Conservation (phyloP, 2,329 filamentous ascomycete genomes). For the Xylariales sp. region DNA sequence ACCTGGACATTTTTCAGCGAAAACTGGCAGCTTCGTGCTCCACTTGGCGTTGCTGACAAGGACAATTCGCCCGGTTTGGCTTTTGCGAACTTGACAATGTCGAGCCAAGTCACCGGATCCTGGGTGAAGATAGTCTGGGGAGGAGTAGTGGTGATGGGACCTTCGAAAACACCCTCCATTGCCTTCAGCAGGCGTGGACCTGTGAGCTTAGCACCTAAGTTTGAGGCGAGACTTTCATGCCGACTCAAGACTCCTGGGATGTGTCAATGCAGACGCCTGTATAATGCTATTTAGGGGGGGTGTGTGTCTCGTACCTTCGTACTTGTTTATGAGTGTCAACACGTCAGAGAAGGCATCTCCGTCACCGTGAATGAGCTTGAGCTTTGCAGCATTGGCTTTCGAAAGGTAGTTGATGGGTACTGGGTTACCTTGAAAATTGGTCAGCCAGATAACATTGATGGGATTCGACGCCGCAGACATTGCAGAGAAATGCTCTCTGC, state of each 20-base stretch:
- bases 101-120: constrained; percentile 67
- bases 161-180: constrained; percentile 82
- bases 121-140: constrained; percentile 55
- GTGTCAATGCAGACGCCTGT: background rate
- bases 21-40: constrained; percentile 72
- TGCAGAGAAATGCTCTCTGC: too few relatives aligned
- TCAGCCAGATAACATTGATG: constrained; percentile 11
- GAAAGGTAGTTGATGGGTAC: constrained; percentile 50
- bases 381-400: constrained; percentile 36
- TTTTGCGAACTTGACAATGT: constrained; percentile 80
- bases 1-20: constrained; percentile 75
- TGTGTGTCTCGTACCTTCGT: constrained; percentile 52
- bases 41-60: constrained; percentile 63
- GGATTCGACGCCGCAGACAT: too few relatives aligned
- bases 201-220: constrained; percentile 76
- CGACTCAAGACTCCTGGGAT: constrained; percentile 66
- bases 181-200: constrained; percentile 80
- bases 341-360: constrained; percentile 69
- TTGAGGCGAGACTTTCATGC: constrained; percentile 82
- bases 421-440: constrained; percentile 24
- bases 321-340: constrained; percentile 68
- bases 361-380: constrained; percentile 50
- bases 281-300: constrained; percentile 5
- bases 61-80: constrained; percentile 75
- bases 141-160: constrained; percentile 56